phyloP scores from a whole-genome alignment of 2,329 filamentous ascomycete genomes.

The Apiospora arundinis region DNA sequence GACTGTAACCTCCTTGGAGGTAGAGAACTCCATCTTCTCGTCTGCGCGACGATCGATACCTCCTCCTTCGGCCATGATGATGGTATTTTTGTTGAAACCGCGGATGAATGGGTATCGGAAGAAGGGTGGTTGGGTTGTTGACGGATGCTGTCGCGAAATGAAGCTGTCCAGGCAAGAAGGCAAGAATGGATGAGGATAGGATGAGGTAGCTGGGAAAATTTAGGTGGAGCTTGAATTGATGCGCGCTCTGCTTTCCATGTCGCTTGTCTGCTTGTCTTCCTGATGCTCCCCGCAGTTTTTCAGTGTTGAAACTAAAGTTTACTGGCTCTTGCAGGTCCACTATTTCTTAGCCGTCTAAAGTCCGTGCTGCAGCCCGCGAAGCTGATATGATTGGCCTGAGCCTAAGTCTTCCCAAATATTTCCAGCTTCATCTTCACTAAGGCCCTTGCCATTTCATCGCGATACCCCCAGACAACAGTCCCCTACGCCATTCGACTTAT shows the following conservation, averaged over 20 bases:
- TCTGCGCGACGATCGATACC: slow-evolving; percentile 90
- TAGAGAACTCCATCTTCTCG: slow-evolving; percentile 97
- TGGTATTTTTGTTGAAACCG: slow-evolving; percentile 1
- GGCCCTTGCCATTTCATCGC: slow-evolving; percentile 24
- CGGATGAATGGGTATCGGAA: too few species aligned
- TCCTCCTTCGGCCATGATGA: slow-evolving; percentile 81
- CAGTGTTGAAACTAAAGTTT: not conserved
- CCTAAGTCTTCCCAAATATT: slow-evolving; percentile 28
- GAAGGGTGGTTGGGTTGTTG: not conserved
- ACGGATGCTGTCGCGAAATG: slow-evolving; percentile 14
- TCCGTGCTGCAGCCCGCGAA: not conserved
- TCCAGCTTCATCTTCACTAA: slow-evolving; percentile 31
- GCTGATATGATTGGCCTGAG: slow-evolving; percentile 20
- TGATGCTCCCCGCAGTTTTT: not conserved
- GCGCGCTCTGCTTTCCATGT: not conserved
- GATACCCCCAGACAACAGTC: not conserved
- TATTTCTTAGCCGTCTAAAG: not conserved
- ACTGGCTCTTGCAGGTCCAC: not conserved
- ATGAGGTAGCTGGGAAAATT: slow-evolving; percentile 18
- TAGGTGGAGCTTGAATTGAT: slow-evolving; percentile 5
- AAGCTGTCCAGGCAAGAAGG: not conserved
- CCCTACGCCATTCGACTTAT: not conserved
- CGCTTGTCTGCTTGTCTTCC: not conserved
- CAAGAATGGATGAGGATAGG: not conserved
- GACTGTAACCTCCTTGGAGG: slow-evolving; percentile 96